phyloP scores from a whole-genome alignment of 2,329 filamentous ascomycete genomes.

The Pleoardoris graminearum region DNA sequence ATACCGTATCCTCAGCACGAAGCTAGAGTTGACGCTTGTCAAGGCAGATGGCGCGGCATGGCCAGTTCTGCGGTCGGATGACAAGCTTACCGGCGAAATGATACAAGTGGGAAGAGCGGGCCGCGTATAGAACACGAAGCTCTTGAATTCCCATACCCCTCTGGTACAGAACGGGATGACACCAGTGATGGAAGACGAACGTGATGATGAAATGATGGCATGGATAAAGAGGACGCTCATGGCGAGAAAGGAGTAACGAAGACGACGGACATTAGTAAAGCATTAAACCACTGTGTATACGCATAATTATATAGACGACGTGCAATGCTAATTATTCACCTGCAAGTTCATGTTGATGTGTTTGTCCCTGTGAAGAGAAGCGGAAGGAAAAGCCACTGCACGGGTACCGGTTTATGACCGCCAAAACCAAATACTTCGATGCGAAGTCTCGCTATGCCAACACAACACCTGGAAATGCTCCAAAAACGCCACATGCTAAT shows the following conservation, averaged over 20 bases:
- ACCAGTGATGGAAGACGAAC: background rate
- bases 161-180: too few species aligned
- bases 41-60: constrained; percentile 78
- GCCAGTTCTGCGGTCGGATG: constrained; percentile 82
- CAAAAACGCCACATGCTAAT: constrained; percentile 3
- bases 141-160: too few species aligned
- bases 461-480: constrained; percentile 5
- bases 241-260: background rate
- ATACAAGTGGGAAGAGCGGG: constrained; percentile 84
- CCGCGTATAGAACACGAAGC: constrained; percentile 23
- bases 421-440: background rate
- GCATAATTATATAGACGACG: background rate
- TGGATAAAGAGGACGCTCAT: background rate
- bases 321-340: background rate
- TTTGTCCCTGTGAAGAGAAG: too few species aligned
- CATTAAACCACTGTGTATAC: background rate
- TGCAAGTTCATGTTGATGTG: background rate
- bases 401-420: background rate
- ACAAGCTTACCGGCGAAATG: constrained; percentile 74
- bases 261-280: background rate
- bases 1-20: constrained; percentile 84
- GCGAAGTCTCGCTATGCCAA: background rate
- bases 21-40: constrained; percentile 76
- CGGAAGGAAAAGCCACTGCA: background rate
- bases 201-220: constrained; percentile 1